Percentiles rank a stretch among this genome's conserved stretches.
Evolutionary conservation across 2,329 filamentous ascomycete genomes (phyloP).

Genomic region (Pseudogymnoascus destructans): DNA sequence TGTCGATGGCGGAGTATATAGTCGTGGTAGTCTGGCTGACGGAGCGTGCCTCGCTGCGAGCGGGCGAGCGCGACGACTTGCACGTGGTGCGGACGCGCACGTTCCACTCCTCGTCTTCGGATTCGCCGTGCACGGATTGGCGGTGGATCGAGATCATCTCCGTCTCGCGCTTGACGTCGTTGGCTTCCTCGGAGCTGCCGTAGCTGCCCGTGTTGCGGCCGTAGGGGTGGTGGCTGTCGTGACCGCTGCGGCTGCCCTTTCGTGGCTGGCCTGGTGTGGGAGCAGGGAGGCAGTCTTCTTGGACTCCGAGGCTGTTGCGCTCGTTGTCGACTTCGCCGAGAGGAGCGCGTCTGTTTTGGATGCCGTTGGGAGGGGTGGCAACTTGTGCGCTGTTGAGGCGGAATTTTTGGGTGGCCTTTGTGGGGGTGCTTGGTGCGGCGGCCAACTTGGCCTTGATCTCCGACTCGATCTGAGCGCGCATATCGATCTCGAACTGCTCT

Average conservation of each 20-base stretch:
- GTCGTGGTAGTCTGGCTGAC: constrained; percentile 65
- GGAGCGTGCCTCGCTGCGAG: constrained; percentile 50
- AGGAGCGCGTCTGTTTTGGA: constrained; percentile 62
- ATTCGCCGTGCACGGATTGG: constrained; percentile 50
- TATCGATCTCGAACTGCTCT: constrained; percentile 38
- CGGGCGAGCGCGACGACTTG: constrained; percentile 49
- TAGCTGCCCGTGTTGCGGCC: constrained; percentile 36
- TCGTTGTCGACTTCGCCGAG: constrained; percentile 92
- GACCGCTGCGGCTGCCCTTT: constrained; percentile 68
- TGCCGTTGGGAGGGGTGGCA: constrained; percentile 74
- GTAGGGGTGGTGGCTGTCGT: constrained; percentile 57
- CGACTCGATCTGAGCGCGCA: constrained; percentile 70
- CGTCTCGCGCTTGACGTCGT: constrained; percentile 40
- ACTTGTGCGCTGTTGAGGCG: constrained; percentile 52
- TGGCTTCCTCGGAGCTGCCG: constrained; percentile 35
- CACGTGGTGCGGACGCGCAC: constrained; percentile 58
- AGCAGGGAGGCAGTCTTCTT: constrained; percentile 85
- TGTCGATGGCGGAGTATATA: constrained; percentile 50
- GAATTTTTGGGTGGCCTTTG: constrained; percentile 47
- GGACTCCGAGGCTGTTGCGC: constrained; percentile 48
- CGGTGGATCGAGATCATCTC: constrained; percentile 50
- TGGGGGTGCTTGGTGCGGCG: constrained; percentile 42
- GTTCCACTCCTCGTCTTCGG: constrained; percentile 66
- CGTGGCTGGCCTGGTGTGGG: constrained; percentile 92
- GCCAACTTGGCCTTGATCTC: constrained; percentile 32